Conservation (phyloP, 192 early-diverging fungal genomes). For the Coemansia sp. region DNA sequence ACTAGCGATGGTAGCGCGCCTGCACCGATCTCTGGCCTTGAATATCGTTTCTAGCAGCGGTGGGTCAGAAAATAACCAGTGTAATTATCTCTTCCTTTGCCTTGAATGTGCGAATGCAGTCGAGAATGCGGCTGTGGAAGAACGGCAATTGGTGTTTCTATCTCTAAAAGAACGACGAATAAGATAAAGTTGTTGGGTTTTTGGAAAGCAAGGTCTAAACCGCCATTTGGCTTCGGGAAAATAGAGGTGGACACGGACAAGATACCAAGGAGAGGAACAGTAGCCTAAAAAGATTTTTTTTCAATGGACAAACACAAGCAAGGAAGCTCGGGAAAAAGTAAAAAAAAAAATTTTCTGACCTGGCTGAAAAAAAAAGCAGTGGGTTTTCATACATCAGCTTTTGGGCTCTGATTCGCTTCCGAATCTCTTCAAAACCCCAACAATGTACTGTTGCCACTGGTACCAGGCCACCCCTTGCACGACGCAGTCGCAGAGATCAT, state of each 20-base stretch:
- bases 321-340: neutral
- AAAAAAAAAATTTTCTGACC: neutral
- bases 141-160: neutral
- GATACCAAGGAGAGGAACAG: neutral
- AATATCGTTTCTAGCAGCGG: too few species aligned
- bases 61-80: too few species aligned
- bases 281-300: neutral
- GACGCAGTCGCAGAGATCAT: constrained; percentile 54
- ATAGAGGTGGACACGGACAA: neutral
- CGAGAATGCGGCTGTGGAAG: too few species aligned
- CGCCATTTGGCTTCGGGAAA: too few species aligned
- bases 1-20: too few species aligned
- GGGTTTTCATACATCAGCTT: neutral
- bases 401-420: constrained; percentile 13
- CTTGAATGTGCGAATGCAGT: too few species aligned
- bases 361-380: constrained; percentile 2
- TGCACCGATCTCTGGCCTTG: too few species aligned
- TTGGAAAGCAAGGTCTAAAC: too few species aligned
- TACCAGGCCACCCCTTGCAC: constrained; percentile 50
- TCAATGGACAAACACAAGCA: neutral
- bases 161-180: too few species aligned
- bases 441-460: constrained; percentile 41
- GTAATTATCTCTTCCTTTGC: too few species aligned
- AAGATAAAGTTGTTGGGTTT: too few species aligned
- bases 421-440: constrained; percentile 16